These are phyloP conservation scores for Fusarium acutatum DNA, from an alignment of 2,329 filamentous ascomycete species.

Conservation along the genomic window DNA sequence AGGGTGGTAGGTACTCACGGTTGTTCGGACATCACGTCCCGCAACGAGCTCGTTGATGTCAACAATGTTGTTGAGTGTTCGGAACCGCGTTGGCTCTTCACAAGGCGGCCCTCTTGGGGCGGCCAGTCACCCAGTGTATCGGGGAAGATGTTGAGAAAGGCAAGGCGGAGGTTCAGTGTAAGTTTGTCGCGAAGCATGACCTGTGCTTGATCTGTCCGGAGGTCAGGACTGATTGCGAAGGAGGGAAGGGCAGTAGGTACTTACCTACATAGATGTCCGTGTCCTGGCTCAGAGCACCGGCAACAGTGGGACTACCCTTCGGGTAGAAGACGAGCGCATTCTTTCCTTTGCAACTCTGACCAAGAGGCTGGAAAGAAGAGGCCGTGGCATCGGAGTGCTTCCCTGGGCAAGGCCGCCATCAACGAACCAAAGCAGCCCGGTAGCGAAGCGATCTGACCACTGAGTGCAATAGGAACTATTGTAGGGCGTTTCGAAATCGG, in stretches of 20 bases:
- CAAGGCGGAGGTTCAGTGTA: not conserved
- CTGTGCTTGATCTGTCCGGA: conserved; percentile 66
- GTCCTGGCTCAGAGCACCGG: not conserved
- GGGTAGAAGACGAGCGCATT: not conserved
- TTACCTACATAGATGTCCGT: conserved; percentile 51
- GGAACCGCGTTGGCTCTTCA: not conserved
- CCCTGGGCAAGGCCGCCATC: not conserved
- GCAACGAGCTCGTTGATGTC: conserved; percentile 40
- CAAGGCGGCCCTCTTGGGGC: not conserved
- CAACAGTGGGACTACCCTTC: not conserved
- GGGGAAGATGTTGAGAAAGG: not conserved
- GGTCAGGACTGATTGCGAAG: not conserved
- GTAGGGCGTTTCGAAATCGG: no score
- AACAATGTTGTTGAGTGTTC: not conserved
- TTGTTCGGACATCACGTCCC: conserved; percentile 77
- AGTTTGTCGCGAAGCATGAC: conserved; percentile 53
- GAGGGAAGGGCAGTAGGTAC: conserved; percentile 37
- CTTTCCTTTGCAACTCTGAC: not conserved
- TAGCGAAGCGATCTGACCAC: no score
- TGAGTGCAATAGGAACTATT: no score
- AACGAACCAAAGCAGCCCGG: no score
- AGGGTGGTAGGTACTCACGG: conserved; percentile 57
- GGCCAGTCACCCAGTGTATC: not conserved
- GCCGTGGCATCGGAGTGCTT: not conserved
- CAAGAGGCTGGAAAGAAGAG: not conserved